These are phyloP conservation scores for Triticum urartu DNA, from an alignment of 176 grass and related monocot species.

Conservation along the genomic window DNA sequence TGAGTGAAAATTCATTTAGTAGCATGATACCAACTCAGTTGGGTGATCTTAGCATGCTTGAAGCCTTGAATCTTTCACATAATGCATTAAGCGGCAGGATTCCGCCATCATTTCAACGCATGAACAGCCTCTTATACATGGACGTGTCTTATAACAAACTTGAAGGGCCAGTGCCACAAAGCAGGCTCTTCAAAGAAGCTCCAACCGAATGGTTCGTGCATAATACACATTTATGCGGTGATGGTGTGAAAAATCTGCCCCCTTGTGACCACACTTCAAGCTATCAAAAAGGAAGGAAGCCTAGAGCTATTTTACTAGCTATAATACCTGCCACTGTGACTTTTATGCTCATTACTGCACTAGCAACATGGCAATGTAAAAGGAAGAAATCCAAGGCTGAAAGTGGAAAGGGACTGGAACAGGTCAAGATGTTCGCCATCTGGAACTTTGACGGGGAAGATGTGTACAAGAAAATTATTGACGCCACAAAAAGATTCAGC, in stretches of 20 bases:
- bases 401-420: neutral
- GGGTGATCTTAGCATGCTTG: neutral
- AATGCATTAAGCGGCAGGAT: neutral
- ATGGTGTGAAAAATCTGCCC: neutral
- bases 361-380: neutral
- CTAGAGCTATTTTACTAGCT: neutral
- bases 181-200: neutral
- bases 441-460: slow-evolving; percentile 2
- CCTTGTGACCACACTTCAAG: neutral
- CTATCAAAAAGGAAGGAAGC: neutral
- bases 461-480: slow-evolving; percentile 8
- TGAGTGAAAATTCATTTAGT: neutral
- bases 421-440: neutral
- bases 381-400: neutral
- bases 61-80: neutral
- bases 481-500: neutral
- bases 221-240: neutral
- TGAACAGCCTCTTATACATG: neutral
- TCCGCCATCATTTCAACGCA: neutral
- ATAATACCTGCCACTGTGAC: neutral
- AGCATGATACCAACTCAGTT: neutral
- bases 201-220: neutral
- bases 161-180: neutral
- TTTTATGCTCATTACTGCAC: neutral
- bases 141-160: neutral